A percentile compares a stretch with the other conserved stretches of the same genome.
phyloP scores from a whole-genome alignment of 352 stramenopile genomes.

The Elongisporangium senticosum region DNA sequence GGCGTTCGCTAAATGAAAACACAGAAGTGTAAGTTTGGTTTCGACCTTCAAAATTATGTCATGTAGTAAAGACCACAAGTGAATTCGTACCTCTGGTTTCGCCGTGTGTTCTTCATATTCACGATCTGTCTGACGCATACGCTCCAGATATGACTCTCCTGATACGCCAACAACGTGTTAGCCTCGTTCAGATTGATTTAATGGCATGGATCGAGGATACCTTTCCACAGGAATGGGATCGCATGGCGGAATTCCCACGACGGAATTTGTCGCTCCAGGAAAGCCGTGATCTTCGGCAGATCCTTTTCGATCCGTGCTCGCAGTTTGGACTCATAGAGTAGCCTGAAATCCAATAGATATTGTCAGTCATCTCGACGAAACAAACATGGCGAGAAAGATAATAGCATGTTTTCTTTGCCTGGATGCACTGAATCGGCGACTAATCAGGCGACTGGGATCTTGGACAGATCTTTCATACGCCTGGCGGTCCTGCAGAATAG shows the following conservation, averaged over 20 bases:
- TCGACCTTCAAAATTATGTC: background rate
- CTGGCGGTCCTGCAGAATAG: background rate
- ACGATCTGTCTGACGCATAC: slow-evolving; percentile 17
- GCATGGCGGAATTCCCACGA: slow-evolving; percentile 32
- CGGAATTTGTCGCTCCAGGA: slow-evolving; percentile 27
- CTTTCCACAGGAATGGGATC: slow-evolving; percentile 29
- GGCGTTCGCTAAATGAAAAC: background rate
- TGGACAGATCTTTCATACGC: background rate
- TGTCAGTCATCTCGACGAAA: background rate
- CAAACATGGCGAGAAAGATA: background rate
- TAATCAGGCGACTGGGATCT: background rate
- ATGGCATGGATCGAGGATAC: slow-evolving; percentile 9
- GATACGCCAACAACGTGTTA: background rate
- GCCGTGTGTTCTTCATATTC: slow-evolving; percentile 11
- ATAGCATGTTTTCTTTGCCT: background rate
- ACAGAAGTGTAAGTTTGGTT: background rate
- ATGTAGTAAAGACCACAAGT: background rate
- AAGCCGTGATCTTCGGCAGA: slow-evolving; percentile 33
- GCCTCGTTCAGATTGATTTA: background rate
- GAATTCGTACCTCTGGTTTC: slow-evolving; percentile 8
- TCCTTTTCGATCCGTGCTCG: slow-evolving; percentile 32
- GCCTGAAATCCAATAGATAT: background rate
- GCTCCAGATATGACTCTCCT: slow-evolving; percentile 31
- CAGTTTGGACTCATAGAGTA: slow-evolving; percentile 20
- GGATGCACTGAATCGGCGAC: background rate